Conservation (phyloP, 116 monocot species). For the Trichopus zeylanicus region DNA sequence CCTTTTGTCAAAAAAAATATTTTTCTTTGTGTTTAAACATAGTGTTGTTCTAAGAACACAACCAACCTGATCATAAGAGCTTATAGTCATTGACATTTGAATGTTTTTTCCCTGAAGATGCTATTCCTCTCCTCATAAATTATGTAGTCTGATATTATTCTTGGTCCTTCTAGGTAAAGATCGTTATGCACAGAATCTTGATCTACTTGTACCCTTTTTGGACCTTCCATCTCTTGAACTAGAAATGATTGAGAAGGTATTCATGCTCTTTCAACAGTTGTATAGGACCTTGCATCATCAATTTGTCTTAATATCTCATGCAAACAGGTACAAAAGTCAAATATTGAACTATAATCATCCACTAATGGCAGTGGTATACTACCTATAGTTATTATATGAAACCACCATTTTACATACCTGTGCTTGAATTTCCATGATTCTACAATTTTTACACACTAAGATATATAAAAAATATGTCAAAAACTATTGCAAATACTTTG, state of each 20-base stretch:
- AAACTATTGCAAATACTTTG: no score
- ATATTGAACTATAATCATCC: no score
- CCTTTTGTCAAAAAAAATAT: no score
- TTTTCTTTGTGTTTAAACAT: neutral
- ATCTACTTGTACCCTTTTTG: slow-evolving; percentile 69
- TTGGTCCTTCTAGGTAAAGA: slow-evolving; percentile 35
- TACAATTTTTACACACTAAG: no score
- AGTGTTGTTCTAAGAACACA: neutral
- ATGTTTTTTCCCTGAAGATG: neutral
- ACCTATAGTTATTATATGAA: no score
- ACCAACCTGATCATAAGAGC: neutral
- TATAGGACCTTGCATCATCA: neutral
- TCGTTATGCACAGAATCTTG: slow-evolving; percentile 55
- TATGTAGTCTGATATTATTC: neutral
- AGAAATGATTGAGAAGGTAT: slow-evolving; percentile 74
- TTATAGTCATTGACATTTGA: neutral
- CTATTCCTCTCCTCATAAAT: neutral
- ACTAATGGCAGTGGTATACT: no score
- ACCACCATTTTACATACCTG: no score
- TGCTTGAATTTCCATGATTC: no score
- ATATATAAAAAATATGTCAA: no score
- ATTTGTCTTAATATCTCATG: no score
- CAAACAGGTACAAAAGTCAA: no score
- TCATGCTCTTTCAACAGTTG: neutral
- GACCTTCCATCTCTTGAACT: slow-evolving; percentile 56